Base-by-base conservation (phyloP, 805 yeast genomes). In the Ogataea methanolica region DNA sequence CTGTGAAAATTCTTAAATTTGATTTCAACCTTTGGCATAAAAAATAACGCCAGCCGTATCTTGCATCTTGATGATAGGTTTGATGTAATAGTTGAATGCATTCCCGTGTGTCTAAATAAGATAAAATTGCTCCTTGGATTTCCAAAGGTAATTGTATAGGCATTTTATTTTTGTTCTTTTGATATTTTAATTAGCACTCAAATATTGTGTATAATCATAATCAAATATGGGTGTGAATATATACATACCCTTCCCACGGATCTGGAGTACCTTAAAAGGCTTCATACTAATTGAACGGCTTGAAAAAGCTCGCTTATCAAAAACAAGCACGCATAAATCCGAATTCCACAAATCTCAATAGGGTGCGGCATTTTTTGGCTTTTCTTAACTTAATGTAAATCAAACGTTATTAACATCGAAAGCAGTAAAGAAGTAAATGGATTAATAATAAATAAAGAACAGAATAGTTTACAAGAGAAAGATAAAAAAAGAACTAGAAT, bases 111-210 rank as follows among this genome's bases (percentile, higher is more conserved):
- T 45, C n/a, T 16, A 51, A 42, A 21, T 29, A 15, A 2, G 52
- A 46, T 4, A 51, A 35, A 26, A 51, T 45, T 29, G 39, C 39
- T n/a, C 50, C 50, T 43, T 51, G 48, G 12, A 51, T 31, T 39
- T 51, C 55, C 17, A 47, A 36, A 4, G 50, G 50, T 8, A 47
- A 33, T 26, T 6, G 19, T 9, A 33, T 19, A 5, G 36, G 14
- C 38, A 37, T 37, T n/a, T 15, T 39, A 15, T 15, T 5, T 26
- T n/a, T 39, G 12, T 14, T 22, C 15, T 19, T 16, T 16, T 17
- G 9, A 16, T 6, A 35, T 33, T 15, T 33, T 7, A 4, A 33
- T n/a, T 33, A 33, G 14, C 15, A 9, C 11, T 9, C 11, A 26
- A 9, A 26, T 26, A 9, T 26, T 26, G 31, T 26, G 9, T 26